These are phyloP conservation scores for Eutypa lata DNA, from an alignment of 2,329 filamentous ascomycete genomes.

Conservation along the genomic window DNA sequence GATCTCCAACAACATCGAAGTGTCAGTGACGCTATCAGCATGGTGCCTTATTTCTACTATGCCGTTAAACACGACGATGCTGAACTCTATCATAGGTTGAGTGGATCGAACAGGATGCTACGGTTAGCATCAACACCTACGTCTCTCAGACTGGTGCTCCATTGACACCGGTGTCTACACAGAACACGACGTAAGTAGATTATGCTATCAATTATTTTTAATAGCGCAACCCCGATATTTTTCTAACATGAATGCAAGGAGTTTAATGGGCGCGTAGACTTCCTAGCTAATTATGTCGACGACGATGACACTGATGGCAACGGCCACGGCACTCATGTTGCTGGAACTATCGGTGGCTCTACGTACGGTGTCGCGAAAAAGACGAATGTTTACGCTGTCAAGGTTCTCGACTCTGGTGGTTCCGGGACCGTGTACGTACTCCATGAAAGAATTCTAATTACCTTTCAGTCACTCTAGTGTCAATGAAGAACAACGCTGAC, in stretches of 20 bases:
- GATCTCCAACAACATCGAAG: constrained; percentile 2
- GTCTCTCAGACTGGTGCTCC: constrained; percentile 27
- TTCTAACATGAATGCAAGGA: constrained; percentile 1
- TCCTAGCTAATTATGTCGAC: constrained; percentile 8
- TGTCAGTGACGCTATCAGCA: constrained; percentile 1
- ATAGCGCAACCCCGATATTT: background rate
- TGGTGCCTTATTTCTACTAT: background rate
- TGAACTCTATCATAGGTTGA: constrained; percentile 4
- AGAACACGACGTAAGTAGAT: constrained; percentile 20
- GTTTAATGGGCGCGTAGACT: constrained; percentile 23
- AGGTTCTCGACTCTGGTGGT: constrained; percentile 11
- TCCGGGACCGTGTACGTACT: constrained; percentile 3
- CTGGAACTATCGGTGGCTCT: constrained; percentile 11
- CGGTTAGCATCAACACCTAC: constrained; percentile 15
- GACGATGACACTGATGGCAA: constrained; percentile 23
- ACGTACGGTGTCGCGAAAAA: constrained; percentile 19
- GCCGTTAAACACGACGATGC: background rate
- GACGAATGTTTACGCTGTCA: constrained; percentile 12
- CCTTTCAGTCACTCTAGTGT: background rate
- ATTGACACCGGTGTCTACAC: constrained; percentile 42
- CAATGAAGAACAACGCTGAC: constrained; percentile 9
- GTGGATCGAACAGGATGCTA: constrained; percentile 7
- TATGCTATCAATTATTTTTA: background rate
- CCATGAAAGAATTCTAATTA: background rate
- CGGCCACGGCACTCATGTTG: constrained; percentile 37